Percentiles rank a stretch among this genome's conserved stretches.
Conservation (phyloP, 202 grass and related monocot species). For the Zoysia matrella region DNA sequence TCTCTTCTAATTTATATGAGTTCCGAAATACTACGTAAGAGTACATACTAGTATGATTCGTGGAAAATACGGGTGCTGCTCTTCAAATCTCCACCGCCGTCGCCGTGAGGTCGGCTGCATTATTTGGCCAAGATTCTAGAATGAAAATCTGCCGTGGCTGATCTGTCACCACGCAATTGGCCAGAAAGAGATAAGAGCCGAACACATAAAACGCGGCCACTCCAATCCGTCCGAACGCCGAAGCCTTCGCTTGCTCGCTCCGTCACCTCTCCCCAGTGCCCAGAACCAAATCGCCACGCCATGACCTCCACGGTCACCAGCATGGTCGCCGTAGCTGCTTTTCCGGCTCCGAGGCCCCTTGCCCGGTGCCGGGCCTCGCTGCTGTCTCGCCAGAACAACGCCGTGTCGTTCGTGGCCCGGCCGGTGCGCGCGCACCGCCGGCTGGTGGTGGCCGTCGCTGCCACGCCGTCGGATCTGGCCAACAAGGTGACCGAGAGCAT, state of each 20-base stretch:
- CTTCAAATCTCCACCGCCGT: not conserved
- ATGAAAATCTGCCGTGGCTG: constrained; percentile 57
- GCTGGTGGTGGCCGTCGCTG: too few relatives aligned
- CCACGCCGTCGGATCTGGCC: too few relatives aligned
- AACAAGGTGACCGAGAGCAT: too few relatives aligned
- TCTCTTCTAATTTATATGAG: too few relatives aligned
- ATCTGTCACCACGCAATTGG: constrained; percentile 66
- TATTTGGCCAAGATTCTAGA: constrained; percentile 2
- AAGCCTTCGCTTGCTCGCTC: constrained; percentile 7
- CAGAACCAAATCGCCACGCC: constrained; percentile 3
- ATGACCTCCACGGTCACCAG: constrained; percentile 51
- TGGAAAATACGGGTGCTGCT: not conserved
- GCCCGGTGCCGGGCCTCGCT: too few relatives aligned
- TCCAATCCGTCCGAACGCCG: constrained; percentile 33
- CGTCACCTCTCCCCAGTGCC: not conserved
- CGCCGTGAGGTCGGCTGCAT: not conserved
- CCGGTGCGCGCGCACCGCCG: too few relatives aligned
- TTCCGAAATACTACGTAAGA: too few relatives aligned
- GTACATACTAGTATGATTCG: too few relatives aligned
- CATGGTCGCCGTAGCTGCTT: constrained; percentile 37
- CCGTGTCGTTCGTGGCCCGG: too few relatives aligned
- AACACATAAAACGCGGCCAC: constrained; percentile 37
- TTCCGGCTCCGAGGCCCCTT: too few relatives aligned
- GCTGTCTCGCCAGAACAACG: too few relatives aligned
- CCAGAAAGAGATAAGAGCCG: constrained; percentile 46